phyloP scores from a whole-genome alignment of 352 stramenopile genomes.

The Globisporangium spiculum region DNA sequence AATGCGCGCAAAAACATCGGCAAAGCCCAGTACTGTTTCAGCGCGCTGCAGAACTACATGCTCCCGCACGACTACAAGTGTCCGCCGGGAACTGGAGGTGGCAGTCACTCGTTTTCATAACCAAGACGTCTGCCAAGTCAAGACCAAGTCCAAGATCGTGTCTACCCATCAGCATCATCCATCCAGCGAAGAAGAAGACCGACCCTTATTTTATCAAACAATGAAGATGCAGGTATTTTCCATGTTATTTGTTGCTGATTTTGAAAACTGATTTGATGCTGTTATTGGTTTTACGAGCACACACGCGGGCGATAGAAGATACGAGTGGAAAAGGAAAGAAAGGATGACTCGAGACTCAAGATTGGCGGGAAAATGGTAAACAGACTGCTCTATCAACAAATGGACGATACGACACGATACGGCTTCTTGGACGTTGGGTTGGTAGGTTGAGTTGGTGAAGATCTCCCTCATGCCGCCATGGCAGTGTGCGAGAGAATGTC shows the following conservation, averaged over 20 bases:
- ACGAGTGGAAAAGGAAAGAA: background rate
- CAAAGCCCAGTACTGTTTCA: slow-evolving; percentile 84
- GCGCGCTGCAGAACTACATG: slow-evolving; percentile 79
- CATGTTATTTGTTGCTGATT: background rate
- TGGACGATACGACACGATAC: slow-evolving; percentile 5
- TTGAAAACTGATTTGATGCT: slow-evolving; percentile 6
- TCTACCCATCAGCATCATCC: background rate
- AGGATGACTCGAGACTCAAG: slow-evolving; percentile 3
- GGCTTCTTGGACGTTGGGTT: background rate
- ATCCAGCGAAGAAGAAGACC: background rate
- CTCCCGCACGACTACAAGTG: slow-evolving; percentile 76
- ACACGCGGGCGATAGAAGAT: background rate
- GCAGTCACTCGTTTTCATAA: slow-evolving; percentile 59
- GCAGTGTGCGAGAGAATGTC: slow-evolving; percentile 57
- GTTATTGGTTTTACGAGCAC: background rate
- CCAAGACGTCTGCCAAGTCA: background rate
- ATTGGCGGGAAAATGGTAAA: slow-evolving; percentile 2
- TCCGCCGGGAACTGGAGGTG: slow-evolving; percentile 74
- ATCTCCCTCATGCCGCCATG: slow-evolving; percentile 21
- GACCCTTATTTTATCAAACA: slow-evolving; percentile 3
- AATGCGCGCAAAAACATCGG: slow-evolving; percentile 89
- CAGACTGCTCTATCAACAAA: slow-evolving; percentile 17
- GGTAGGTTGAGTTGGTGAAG: background rate
- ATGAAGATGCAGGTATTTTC: slow-evolving; percentile 9
- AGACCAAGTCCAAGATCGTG: background rate